Conservation (phyloP, 2,329 filamentous ascomycete species). For the Neocatenulostroma microsporum region DNA sequence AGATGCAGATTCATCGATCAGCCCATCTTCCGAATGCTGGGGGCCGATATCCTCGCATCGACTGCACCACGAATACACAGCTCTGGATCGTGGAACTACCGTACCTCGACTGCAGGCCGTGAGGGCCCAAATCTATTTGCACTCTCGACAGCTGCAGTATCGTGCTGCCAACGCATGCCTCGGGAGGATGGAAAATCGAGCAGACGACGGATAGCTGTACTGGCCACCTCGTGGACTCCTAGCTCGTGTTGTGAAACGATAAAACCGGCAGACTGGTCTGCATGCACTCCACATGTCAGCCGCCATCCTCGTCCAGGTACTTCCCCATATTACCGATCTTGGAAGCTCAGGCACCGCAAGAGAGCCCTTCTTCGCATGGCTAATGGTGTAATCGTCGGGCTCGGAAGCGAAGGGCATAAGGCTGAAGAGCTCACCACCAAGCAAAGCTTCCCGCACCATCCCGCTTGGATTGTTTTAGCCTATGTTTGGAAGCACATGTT, state of each 20-base stretch:
- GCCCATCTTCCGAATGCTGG: too few relatives aligned
- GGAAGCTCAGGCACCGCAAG: slow-evolving; percentile 1
- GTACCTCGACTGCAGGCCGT: too few relatives aligned
- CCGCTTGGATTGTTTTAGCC: neutral
- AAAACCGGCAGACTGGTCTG: neutral
- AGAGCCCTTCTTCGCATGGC: neutral
- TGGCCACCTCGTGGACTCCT: neutral
- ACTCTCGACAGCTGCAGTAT: neutral
- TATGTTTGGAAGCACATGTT: slow-evolving; percentile 1
- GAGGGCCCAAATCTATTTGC: too few relatives aligned
- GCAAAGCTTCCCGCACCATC: neutral
- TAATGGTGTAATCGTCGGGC: too few relatives aligned
- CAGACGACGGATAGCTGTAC: too few relatives aligned
- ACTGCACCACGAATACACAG: neutral
- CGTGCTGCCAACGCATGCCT: neutral
- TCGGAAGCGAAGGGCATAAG: neutral
- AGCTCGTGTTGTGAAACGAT: slow-evolving; percentile 1
- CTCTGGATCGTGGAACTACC: neutral
- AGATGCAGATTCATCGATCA: too few relatives aligned
- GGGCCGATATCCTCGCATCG: neutral
- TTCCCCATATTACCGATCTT: neutral
- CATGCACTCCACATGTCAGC: slow-evolving; percentile 2
- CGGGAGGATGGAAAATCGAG: too few relatives aligned
- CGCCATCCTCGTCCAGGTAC: slow-evolving; percentile 1
- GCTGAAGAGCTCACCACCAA: neutral